Percentiles rank a stretch among this genome's conserved stretches.
These are phyloP conservation scores for Saccharomyces pastorianus DNA, from an alignment of 1,139 yeast genomes.

Conservation along the genomic window DNA sequence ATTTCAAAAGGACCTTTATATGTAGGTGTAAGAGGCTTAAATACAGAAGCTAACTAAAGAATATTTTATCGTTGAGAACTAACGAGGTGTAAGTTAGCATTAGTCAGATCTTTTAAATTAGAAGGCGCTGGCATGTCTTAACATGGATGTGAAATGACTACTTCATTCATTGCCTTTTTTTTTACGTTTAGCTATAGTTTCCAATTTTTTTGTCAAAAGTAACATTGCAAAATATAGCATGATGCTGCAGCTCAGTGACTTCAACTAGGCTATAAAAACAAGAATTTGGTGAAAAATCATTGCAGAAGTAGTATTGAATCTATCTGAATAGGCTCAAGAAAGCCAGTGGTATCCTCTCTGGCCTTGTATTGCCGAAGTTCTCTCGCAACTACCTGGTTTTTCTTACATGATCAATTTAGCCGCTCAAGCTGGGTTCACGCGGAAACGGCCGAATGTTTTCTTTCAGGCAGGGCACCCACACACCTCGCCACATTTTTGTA, in stretches of 20 bases:
- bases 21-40: background rate
- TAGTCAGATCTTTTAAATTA: background rate
- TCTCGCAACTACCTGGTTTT: no score
- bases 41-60: background rate
- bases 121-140: background rate
- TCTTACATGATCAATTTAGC: background rate
- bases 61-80: background rate
- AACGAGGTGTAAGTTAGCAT: background rate
- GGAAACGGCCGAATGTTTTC: background rate
- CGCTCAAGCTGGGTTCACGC: background rate
- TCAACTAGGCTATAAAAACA: background rate
- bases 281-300: background rate
- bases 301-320: background rate
- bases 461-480: background rate
- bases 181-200: background rate
- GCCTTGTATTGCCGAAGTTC: no score
- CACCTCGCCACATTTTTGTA: background rate
- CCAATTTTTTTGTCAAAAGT: background rate
- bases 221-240: background rate
- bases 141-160: no score
- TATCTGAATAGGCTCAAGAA: background rate
- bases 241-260: background rate
- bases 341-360: background rate
- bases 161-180: background rate
- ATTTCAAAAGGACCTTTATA: background rate